phyloP scores from a whole-genome alignment of 164 flowering plant genomes.

The Magnolia changhungtana region DNA sequence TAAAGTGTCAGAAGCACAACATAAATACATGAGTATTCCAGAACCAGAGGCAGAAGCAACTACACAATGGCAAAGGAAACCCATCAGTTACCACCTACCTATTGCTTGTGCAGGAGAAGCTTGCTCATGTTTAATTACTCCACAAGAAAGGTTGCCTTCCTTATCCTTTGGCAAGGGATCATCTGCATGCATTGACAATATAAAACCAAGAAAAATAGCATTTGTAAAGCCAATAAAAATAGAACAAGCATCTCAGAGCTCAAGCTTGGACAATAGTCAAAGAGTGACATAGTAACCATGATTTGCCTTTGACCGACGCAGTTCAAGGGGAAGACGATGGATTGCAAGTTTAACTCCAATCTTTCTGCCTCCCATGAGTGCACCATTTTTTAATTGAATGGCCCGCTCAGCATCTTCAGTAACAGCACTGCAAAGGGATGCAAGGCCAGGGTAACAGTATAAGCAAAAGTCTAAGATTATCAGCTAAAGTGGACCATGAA shows the following conservation, averaged over 20 bases:
- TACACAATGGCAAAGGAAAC: background rate
- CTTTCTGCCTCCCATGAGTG: conserved; percentile 66
- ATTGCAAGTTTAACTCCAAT: conserved; percentile 73
- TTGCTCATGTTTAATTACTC: conserved; percentile 19
- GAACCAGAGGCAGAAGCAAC: background rate
- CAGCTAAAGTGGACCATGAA: background rate
- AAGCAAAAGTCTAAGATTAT: background rate
- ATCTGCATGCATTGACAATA: conserved; percentile 21
- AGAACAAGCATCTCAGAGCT: background rate
- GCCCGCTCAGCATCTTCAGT: conserved; percentile 80
- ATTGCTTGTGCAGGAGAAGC: conserved; percentile 21
- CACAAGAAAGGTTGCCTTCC: conserved; percentile 16
- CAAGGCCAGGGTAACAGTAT: background rate
- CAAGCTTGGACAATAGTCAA: background rate
- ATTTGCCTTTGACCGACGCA: conserved; percentile 53
- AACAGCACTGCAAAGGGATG: conserved; percentile 48
- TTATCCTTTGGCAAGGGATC: conserved; percentile 30
- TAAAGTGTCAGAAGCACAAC: conserved; percentile 5
- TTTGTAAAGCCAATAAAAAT: background rate
- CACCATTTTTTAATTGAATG: conserved; percentile 73
- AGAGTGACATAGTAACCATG: conserved; percentile 41
- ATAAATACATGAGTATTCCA: background rate
- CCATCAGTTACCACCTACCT: conserved; percentile 45
- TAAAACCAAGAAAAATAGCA: background rate
- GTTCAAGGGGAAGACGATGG: conserved; percentile 71